Percentiles rank a stretch among this genome's conserved stretches.
Evolutionary conservation across 2,329 filamentous ascomycete species (phyloP).

Genomic region (Hypocreales sp.): DNA sequence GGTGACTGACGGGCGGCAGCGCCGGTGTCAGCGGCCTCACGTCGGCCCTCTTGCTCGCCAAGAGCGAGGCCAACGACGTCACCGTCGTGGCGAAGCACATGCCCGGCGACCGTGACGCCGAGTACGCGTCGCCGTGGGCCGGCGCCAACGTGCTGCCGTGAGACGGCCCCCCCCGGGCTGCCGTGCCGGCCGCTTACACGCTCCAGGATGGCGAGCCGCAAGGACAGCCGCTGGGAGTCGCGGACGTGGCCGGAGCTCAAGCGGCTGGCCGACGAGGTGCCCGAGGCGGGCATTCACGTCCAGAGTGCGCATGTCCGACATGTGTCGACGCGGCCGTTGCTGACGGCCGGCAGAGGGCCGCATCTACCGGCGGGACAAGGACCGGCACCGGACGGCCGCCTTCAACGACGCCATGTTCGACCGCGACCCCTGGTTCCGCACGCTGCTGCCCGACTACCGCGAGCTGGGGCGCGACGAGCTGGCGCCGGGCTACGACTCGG

Average conservation of each 20-base stretch:
- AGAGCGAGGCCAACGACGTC: conserved; percentile 29
- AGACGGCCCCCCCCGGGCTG: conserved; percentile 13
- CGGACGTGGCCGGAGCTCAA: conserved; percentile 49
- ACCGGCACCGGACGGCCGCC: conserved; percentile 29
- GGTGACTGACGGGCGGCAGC: no score
- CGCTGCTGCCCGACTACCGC: conserved; percentile 55
- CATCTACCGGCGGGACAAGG: conserved; percentile 44
- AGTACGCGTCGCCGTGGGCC: conserved; percentile 83
- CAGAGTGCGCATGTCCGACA: conserved; percentile 37
- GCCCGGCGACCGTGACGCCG: conserved; percentile 83
- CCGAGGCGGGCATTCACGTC: conserved; percentile 69
- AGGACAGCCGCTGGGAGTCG: conserved; percentile 39
- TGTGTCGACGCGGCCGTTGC: no score
- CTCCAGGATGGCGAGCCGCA: conserved; percentile 25
- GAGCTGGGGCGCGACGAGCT: conserved; percentile 43
- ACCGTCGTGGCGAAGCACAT: conserved; percentile 76
- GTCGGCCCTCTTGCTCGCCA: conserved; percentile 31
- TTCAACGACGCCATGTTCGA: conserved; percentile 44
- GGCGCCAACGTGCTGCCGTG: conserved; percentile 68
- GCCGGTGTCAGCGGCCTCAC: conserved; percentile 38
- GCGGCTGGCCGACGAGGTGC: conserved; percentile 44
- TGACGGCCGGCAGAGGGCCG: conserved; percentile 26
- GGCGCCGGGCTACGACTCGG: conserved; percentile 51
- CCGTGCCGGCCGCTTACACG: not conserved
- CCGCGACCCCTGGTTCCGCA: conserved; percentile 58